Evolutionary conservation across 495 filamentous ascomycete genomes (phyloP).

Genomic region (Apiosordaria backusii): DNA sequence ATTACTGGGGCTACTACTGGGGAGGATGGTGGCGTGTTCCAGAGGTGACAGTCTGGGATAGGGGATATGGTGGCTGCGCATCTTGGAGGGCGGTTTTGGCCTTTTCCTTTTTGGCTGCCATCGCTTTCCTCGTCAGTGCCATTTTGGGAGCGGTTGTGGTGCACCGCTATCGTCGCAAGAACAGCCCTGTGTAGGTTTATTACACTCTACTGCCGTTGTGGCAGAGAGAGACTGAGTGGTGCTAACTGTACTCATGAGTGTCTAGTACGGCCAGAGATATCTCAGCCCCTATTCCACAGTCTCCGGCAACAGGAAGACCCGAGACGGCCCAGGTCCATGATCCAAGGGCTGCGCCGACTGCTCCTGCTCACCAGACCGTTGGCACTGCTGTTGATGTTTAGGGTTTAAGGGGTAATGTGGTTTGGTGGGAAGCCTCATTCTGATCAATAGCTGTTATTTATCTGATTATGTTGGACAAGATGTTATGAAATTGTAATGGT

Average conservation of each 20-base stretch:
- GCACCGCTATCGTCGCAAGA: slow-evolving; percentile 4
- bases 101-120: slow-evolving; percentile 26
- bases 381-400: slow-evolving; percentile 4
- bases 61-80: slow-evolving; percentile 12
- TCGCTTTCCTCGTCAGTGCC: slow-evolving; percentile 21
- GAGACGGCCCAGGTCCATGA: background rate
- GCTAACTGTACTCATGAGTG: background rate
- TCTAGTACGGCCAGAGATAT: background rate
- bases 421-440: background rate
- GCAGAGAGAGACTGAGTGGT: background rate
- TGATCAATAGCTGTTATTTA: background rate
- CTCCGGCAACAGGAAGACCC: background rate
- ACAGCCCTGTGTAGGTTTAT: slow-evolving; percentile 6
- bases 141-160: slow-evolving; percentile 20
- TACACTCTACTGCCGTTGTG: background rate
- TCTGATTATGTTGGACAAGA: background rate
- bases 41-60: background rate
- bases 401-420: background rate
- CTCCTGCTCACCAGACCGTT: background rate
- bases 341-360: background rate
- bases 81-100: slow-evolving; percentile 22
- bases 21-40: slow-evolving; percentile 18
- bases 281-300: slow-evolving; percentile 1
- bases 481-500: too few relatives aligned
- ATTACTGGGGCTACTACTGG: slow-evolving; percentile 30